phyloP scores from a whole-genome alignment of 805 yeast species.

The Cyberlindnera bimundalis region DNA sequence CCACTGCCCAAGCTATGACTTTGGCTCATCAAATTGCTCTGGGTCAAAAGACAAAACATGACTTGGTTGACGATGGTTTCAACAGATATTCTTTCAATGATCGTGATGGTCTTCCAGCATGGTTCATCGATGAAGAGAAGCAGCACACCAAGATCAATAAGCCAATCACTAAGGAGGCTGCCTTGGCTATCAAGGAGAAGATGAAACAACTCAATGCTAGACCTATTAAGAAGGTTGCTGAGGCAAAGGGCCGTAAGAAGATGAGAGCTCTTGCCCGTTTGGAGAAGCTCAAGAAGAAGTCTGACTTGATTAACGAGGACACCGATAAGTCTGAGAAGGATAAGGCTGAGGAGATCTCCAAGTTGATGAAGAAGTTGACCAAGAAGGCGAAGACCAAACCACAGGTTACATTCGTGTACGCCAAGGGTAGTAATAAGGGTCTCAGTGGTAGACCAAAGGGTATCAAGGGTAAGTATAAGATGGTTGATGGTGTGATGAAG shows the following conservation, averaged over 20 bases:
- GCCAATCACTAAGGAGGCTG: slow-evolving; percentile 95
- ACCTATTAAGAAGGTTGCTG: slow-evolving; percentile 97
- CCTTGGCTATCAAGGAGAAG: slow-evolving; percentile 71
- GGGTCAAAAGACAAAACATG: slow-evolving; percentile 82
- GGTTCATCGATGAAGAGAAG: slow-evolving; percentile 94
- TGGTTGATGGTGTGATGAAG: slow-evolving; percentile 98
- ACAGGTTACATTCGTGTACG: slow-evolving; percentile 84
- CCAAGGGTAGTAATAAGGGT: slow-evolving; percentile 81
- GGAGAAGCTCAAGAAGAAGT: slow-evolving; percentile 88
- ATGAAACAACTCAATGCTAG: slow-evolving; percentile 85
- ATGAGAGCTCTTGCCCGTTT: slow-evolving; percentile 84
- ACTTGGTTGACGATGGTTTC: slow-evolving; percentile 87
- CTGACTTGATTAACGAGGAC: slow-evolving; percentile 88
- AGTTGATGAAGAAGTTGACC: slow-evolving; percentile 75
- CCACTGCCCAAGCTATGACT: slow-evolving; percentile 96
- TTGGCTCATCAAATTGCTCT: slow-evolving; percentile 93
- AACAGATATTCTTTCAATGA: slow-evolving; percentile 92
- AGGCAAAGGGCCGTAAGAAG: slow-evolving; percentile 95
- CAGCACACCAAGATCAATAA: slow-evolving; percentile 79
- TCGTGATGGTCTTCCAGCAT: slow-evolving; percentile 85
- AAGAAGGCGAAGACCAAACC: slow-evolving; percentile 72
- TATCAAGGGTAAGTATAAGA: slow-evolving; percentile 94
- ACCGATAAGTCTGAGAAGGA: slow-evolving; percentile 84
- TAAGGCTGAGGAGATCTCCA: slow-evolving; percentile 89
- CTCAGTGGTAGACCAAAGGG: slow-evolving; percentile 95